These are phyloP conservation scores for Trichomonas tenax DNA, from an alignment of 208 protist species.

Conservation along the genomic window DNA sequence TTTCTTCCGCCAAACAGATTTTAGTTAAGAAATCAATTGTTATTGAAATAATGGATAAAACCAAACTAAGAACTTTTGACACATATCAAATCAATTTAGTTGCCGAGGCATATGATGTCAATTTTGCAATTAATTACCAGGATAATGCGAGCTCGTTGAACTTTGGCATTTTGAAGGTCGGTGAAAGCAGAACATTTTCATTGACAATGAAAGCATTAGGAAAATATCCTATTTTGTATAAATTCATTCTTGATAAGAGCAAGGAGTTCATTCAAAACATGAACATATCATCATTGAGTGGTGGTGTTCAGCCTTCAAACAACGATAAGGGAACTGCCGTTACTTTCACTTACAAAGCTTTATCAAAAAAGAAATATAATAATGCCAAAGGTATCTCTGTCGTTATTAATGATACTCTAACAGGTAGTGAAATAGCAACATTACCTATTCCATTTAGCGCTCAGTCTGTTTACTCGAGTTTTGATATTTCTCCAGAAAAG, in stretches of 20 bases:
- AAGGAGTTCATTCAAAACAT: neutral
- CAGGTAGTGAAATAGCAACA: neutral
- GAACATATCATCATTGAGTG: neutral
- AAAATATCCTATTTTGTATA: neutral
- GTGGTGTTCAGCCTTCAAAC: neutral
- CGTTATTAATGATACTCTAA: neutral
- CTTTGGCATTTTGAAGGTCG: neutral
- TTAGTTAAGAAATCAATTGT: neutral
- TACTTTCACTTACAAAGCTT: neutral
- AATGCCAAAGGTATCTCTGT: neutral
- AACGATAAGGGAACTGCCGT: neutral
- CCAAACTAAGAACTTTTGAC: neutral
- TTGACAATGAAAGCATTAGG: neutral
- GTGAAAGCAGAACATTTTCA: neutral
- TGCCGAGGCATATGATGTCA: neutral
- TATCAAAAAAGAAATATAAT: neutral
- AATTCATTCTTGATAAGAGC: neutral
- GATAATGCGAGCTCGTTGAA: neutral
- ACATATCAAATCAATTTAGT: neutral
- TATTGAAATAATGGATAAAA: neutral
- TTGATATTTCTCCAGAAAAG: neutral
- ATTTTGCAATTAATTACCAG: neutral
- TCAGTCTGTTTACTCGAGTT: neutral
- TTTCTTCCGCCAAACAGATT: neutral
- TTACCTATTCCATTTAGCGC: neutral